A percentile compares a stretch with the other conserved stretches of the same genome.
These are phyloP conservation scores for Hypericum androsaemum DNA, from an alignment of 345 rosid genomes.

Conservation along the genomic window DNA sequence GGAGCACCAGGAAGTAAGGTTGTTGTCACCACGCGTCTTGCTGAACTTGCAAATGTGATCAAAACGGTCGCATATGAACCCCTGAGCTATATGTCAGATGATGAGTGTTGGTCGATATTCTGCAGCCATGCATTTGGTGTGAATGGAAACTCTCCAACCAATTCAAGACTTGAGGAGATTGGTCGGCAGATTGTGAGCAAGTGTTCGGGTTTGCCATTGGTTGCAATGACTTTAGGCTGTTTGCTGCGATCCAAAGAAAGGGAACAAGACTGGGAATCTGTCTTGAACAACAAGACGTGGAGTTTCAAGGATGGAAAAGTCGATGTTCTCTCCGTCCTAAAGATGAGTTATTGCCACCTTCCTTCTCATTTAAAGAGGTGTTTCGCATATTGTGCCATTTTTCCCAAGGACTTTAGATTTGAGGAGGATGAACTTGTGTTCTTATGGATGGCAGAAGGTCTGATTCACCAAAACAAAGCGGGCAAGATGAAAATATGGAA, in stretches of 20 bases:
- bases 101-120: background rate
- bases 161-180: background rate
- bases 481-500: no score
- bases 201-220: background rate
- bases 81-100: background rate
- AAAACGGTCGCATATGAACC: background rate
- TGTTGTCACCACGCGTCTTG: background rate
- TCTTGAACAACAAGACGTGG: background rate
- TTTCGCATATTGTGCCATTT: conserved; percentile 2
- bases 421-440: background rate
- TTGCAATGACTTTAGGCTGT: background rate
- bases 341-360: background rate
- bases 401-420: background rate
- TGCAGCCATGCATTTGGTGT: background rate
- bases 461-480: background rate
- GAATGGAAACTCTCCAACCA: background rate
- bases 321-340: background rate
- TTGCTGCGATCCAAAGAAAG: background rate
- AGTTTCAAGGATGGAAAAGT: background rate
- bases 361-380: conserved; percentile 2
- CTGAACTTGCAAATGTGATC: background rate
- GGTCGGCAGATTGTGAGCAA: background rate
- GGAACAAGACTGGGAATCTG: background rate
- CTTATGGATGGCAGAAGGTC: conserved; percentile 2
- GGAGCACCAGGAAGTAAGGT: conserved; percentile 1